Evolutionary conservation across 352 stramenopile species (phyloP), one percentile per base, ranked within the genome.

Genomic region (Globisporangium nagaii): DNA sequence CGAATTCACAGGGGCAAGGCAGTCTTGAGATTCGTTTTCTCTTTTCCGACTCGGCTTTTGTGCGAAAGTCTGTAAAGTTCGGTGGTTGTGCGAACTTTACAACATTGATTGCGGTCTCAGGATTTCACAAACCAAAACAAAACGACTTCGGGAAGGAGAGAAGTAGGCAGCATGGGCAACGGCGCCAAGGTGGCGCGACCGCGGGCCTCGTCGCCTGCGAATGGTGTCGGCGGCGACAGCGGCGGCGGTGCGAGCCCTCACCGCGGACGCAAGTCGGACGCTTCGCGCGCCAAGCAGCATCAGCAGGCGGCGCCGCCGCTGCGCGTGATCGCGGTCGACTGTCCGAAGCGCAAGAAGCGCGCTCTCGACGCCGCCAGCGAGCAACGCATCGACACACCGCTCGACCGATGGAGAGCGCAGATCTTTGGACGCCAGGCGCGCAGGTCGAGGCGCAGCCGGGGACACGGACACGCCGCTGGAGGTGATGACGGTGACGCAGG

Each of bases 311-410:
- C 39, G 27, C 3, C 31, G 2, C 47, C 46, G 20, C 41, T 75
- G 51, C 72, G 75, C 36, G 48, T 71, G 39, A 86, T 86, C 54
- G 28, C 45, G 17, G 56, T 86, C 45, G 68, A 86, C 50, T 66
- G 75, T 9, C 75, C 66, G 27, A 53, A 40, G 45, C 49, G 68
- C 3, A 9, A 62, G 37, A 60, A 30, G 34, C 46, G 40, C 20
- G 59, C 52, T 37, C 66, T 62, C 13, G 58, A 58, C 1, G 49
- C 49, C 20, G 42, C 49, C 19, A 15, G 24, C 2, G 50, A 64
- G 10, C 42, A 56, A 31, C 36, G 34, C 9, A 15, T 32, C 0
- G 31, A 46, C 3, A 43, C 52, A 12, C 36, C 25, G 40, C 25
- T 52, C 19, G 40, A 53, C 4, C 35, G 12, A n/a, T 40, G 56